Evolutionary conservation across 108 stramenopile species (phyloP).

Genomic region (Nitzschia sp.): DNA sequence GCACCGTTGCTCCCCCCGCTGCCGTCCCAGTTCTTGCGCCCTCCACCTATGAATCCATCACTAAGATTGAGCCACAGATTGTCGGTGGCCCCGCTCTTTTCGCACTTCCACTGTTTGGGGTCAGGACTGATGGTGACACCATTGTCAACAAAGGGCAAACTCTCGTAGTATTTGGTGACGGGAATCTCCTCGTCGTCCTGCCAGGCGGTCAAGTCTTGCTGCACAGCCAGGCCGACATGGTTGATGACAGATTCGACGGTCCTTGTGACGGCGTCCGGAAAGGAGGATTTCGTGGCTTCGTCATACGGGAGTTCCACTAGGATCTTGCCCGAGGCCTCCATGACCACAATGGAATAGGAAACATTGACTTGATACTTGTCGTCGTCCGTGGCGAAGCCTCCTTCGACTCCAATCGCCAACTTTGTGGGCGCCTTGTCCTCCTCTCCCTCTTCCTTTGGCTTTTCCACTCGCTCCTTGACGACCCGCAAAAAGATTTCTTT

Average conservation of each 20-base stretch:
- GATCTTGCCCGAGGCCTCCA: constrained; percentile 36
- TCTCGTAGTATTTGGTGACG: constrained; percentile 62
- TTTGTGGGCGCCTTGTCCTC: constrained; percentile 53
- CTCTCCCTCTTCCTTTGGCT: constrained; percentile 24
- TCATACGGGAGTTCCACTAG: constrained; percentile 59
- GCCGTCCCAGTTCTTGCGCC: constrained; percentile 98
- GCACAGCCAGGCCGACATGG: constrained; percentile 83
- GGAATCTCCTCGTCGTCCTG: constrained; percentile 80
- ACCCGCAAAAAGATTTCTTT: constrained; percentile 81
- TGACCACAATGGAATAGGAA: constrained; percentile 79
- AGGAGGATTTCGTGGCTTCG: constrained; percentile 43
- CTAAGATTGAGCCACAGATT: constrained; percentile 99
- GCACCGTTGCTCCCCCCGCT: constrained; percentile 95
- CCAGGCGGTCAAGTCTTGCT: constrained; percentile 80
- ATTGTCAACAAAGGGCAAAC: constrained; percentile 80
- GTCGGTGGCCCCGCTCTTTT: constrained; percentile 70
- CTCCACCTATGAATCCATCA: constrained; percentile 97
- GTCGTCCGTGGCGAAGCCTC: constrained; percentile 89
- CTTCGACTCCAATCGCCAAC: constrained; percentile 91
- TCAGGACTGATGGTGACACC: constrained; percentile 67
- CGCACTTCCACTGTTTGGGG: constrained; percentile 78
- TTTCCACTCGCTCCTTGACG: constrained; percentile 53
- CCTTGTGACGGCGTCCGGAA: constrained; percentile 68
- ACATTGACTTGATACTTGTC: constrained; percentile 72
- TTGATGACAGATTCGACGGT: constrained; percentile 84